Base-by-base conservation (phyloP, 2,329 filamentous ascomycete genomes). In the Fusarium staphyleae region DNA sequence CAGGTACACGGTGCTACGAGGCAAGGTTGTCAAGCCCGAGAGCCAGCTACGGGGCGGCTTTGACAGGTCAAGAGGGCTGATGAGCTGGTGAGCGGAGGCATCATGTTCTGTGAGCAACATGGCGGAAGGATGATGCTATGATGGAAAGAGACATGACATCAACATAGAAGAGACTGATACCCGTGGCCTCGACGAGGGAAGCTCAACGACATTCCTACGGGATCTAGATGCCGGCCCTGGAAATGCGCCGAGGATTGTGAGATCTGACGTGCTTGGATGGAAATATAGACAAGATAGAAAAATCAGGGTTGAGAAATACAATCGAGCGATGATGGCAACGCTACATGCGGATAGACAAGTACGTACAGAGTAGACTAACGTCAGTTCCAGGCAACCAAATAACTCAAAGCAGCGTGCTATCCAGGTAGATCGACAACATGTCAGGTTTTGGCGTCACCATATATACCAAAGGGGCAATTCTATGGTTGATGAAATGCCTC, bases 21-120 rank as follows among this genome's bases (percentile, higher is more conserved):
- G 95, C 18, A 98, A 97, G 78, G 86, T 98, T 19, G 86, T 98
- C 45, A 96, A 97, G 80, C 91, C 93, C 1, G 88, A 88, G 69
- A 82, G 81, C 48, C 93, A 98, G 79, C 74, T 99, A 60, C 78
- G 95, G 55, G 95, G 90, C 19, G 95, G 95, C 0, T 99, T 98
- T 75, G 92, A 99, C 78, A 80, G 95, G 37, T 81, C 80, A 49
- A 91, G 80, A 70, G 90, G 91, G 8, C 48, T 96, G 65, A 84
- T 91, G 71, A 98, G 93, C 77, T 99, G 95, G 95, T 98, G 48
- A 58, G 19, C 29, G 29, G 15, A 48, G 60, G 13, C 29, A 19
- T 18, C 11, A n/a, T 14, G 33, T 14, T 24, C 15, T 14, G 22
- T 6, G 19, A 22, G n/a, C n/a, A n/a, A n/a, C n/a, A n/a, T n/a